Percentiles rank a stretch among this genome's conserved stretches.
Conservation (phyloP, 305 asterid species). For the Fraxinus latifolia region DNA sequence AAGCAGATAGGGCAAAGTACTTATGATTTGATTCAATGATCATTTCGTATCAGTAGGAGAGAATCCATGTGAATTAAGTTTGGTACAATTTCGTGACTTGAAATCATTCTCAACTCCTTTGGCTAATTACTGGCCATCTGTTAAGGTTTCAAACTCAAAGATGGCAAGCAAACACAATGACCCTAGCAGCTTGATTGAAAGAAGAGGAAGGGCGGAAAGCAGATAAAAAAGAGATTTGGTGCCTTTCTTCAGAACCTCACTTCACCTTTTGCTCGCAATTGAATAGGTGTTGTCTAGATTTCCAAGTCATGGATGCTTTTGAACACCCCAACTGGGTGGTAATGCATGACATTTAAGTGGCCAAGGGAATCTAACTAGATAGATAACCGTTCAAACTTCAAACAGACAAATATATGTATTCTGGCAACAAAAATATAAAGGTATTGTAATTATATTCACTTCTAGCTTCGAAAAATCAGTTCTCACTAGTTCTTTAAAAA, state of each 20-base stretch:
- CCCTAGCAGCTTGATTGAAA: not conserved
- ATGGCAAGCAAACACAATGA: not conserved
- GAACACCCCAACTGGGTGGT: not conserved
- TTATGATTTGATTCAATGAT: not conserved
- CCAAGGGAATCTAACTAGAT: conserved; percentile 1
- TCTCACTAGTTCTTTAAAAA: not conserved
- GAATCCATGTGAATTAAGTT: not conserved
- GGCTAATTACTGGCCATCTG: not conserved
- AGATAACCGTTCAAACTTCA: not conserved
- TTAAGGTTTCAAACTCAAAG: not conserved
- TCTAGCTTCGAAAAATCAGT: not conserved
- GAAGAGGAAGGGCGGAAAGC: not conserved
- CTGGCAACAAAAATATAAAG: not conserved
- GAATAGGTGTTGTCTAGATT: not conserved
- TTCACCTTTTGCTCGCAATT: not conserved
- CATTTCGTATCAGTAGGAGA: not conserved
- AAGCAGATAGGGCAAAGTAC: not conserved
- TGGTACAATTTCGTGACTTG: not conserved
- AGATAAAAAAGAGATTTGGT: not conserved
- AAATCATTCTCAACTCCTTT: conserved; percentile 1
- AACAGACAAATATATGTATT: not conserved
- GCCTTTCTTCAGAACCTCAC: not conserved
- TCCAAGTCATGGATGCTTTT: not conserved
- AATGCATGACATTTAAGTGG: not conserved
- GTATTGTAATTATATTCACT: not conserved